A percentile compares a stretch with the other conserved stretches of the same genome.
Conservation (phyloP, 2,329 filamentous ascomycete species). For the Thelonectria discophora region DNA sequence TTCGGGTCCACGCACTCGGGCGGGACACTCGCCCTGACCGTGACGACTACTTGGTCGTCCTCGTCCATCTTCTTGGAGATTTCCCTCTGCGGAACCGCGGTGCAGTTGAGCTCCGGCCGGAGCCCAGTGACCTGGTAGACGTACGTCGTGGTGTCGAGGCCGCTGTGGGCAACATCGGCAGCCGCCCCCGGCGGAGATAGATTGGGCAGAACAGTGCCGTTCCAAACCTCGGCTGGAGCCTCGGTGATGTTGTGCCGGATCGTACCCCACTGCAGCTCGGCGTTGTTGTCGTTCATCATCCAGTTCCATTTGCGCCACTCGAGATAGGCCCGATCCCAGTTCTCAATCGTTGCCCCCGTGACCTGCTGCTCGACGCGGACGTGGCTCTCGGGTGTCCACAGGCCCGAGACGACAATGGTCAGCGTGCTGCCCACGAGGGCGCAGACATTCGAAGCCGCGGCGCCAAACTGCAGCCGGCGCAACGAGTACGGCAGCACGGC, state of each 20-base stretch:
- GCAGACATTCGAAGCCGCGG: background rate
- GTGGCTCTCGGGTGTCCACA: background rate
- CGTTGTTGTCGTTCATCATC: no score
- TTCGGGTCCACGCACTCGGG: background rate
- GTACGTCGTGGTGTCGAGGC: no score
- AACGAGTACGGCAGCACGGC: background rate
- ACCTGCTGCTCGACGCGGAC: background rate
- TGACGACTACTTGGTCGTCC: background rate
- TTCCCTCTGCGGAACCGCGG: background rate
- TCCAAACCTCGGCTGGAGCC: background rate
- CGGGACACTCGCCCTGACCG: background rate
- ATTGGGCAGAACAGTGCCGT: background rate
- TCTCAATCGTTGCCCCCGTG: background rate
- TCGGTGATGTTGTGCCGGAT: background rate
- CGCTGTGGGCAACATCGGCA: no score
- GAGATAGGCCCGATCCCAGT: conserved; percentile 1
- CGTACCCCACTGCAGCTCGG: no score
- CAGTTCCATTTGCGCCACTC: background rate
- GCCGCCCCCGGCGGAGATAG: no score
- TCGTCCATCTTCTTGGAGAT: background rate
- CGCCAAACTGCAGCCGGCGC: background rate
- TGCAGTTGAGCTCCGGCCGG: background rate
- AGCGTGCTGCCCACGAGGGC: conserved; percentile 2
- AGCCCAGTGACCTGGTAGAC: background rate
- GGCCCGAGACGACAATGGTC: conserved; percentile 18